A percentile compares a stretch with the other conserved stretches of the same genome.
Evolutionary conservation across 371 early-diverging fungal genomes (phyloP).

Genomic region (Mortierella sp.): DNA sequence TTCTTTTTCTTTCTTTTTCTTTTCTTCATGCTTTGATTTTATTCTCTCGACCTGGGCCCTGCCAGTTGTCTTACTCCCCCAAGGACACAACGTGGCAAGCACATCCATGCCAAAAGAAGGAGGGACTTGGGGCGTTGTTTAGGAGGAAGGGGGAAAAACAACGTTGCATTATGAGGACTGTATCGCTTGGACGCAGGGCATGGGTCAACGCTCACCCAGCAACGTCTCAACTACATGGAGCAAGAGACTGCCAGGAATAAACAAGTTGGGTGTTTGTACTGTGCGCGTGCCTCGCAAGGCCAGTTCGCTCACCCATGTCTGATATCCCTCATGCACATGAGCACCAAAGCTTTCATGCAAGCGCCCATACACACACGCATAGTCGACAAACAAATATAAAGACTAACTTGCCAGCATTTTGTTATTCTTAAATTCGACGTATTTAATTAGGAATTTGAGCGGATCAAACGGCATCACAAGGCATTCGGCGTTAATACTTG

Average conservation of each 20-base stretch:
- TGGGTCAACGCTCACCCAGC: not conserved
- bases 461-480: slow-evolving; percentile 47
- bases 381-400: not conserved
- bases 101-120: not conserved
- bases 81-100: not conserved
- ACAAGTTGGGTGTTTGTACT: not conserved
- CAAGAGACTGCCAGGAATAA: not conserved
- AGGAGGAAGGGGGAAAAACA: not conserved
- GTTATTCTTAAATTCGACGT: not conserved
- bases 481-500: slow-evolving; percentile 40
- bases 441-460: slow-evolving; percentile 42
- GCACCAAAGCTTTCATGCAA: slow-evolving; percentile 6
- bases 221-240: not conserved
- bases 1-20: not conserved
- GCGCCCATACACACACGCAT: not conserved
- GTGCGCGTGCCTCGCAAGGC: not conserved
- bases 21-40: not conserved
- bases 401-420: not conserved
- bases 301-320: not conserved
- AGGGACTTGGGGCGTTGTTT: not conserved
- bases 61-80: not conserved
- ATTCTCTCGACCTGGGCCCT: slow-evolving; percentile 2
- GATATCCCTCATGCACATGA: slow-evolving; percentile 4
- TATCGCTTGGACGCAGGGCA: not conserved
- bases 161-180: not conserved